Evolutionary conservation across 306 rosid genomes (phyloP).

Genomic region (Rubus parviflorus): DNA sequence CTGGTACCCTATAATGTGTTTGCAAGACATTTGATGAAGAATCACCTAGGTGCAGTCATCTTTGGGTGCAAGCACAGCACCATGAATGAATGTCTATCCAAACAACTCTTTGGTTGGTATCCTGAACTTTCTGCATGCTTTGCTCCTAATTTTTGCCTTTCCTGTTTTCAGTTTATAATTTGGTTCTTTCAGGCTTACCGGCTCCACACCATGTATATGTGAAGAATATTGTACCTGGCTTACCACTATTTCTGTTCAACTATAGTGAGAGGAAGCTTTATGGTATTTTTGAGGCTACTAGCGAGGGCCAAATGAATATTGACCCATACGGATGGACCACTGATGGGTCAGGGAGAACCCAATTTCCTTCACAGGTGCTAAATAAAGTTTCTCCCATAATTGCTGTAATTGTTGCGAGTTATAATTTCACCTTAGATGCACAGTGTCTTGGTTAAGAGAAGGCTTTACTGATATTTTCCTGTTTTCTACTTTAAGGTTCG

Average conservation of each 20-base stretch:
- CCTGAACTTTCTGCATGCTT: conserved; percentile 8
- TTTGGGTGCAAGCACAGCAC: conserved; percentile 75
- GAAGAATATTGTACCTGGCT: conserved; percentile 67
- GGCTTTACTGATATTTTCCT: conserved; percentile 8
- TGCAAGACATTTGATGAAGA: conserved; percentile 57
- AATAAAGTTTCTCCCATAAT: conserved; percentile 2
- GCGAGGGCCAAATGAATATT: conserved; percentile 62
- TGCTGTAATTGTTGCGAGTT: conserved; percentile 8
- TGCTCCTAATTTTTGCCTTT: conserved; percentile 9
- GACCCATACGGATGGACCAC: conserved; percentile 79
- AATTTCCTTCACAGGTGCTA: conserved; percentile 82
- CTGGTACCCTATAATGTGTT: background rate
- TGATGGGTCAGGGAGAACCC: conserved; percentile 58
- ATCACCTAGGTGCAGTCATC: conserved; percentile 82
- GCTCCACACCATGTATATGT: conserved; percentile 63
- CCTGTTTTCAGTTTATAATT: conserved; percentile 3
- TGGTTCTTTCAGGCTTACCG: conserved; percentile 60
- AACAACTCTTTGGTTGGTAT: conserved; percentile 75
- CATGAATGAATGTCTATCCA: conserved; percentile 64
- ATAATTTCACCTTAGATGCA: background rate
- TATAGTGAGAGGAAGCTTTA: conserved; percentile 67
- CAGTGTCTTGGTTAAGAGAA: conserved; percentile 1
- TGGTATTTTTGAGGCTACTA: conserved; percentile 82
- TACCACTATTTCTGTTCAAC: conserved; percentile 87
- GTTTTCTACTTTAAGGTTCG: conserved; percentile 48